Percentiles rank a stretch among this genome's conserved stretches.
These are phyloP conservation scores for Herpetomonas tarakana DNA, from an alignment of 208 protist genomes.

Conservation along the genomic window DNA sequence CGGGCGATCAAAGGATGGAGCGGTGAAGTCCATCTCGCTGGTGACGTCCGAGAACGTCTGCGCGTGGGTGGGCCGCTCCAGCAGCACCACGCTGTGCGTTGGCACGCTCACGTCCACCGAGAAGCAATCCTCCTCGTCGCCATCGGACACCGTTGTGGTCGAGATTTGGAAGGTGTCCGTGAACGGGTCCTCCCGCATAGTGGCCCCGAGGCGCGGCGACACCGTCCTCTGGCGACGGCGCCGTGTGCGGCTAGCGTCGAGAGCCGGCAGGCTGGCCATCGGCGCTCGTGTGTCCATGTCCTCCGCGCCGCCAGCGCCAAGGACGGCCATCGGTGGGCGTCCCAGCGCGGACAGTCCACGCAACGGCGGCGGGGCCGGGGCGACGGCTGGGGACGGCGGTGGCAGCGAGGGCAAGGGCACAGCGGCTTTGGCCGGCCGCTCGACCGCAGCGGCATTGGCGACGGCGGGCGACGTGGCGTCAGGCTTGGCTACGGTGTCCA, in stretches of 20 bases:
- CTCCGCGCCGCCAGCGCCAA: too few species aligned
- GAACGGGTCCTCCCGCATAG: conserved; percentile 2
- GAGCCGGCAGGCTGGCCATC: not conserved
- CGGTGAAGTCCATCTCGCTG: conserved; percentile 42
- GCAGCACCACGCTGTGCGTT: conserved; percentile 31
- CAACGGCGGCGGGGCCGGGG: too few species aligned
- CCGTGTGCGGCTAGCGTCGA: not conserved
- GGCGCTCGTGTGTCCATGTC: too few species aligned
- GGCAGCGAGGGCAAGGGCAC: too few species aligned
- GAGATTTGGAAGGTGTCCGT: conserved; percentile 29
- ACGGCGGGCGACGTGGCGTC: too few species aligned
- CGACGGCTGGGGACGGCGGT: too few species aligned
- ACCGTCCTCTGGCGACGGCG: not conserved
- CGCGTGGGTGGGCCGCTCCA: conserved; percentile 11
- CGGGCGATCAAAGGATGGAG: conserved; percentile 22
- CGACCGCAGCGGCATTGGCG: too few species aligned
- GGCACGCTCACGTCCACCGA: conserved; percentile 66
- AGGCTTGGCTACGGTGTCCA: too few species aligned
- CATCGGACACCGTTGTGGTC: conserved; percentile 22
- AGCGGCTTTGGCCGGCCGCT: too few species aligned
- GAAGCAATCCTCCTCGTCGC: conserved; percentile 5
- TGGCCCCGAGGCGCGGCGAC: not conserved
- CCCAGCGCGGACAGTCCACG: too few species aligned
- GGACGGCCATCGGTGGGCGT: not conserved
- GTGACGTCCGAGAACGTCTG: conserved; percentile 37